phyloP scores from a whole-genome alignment of 306 rosid species.

The Vigna reflexopilosa region DNA sequence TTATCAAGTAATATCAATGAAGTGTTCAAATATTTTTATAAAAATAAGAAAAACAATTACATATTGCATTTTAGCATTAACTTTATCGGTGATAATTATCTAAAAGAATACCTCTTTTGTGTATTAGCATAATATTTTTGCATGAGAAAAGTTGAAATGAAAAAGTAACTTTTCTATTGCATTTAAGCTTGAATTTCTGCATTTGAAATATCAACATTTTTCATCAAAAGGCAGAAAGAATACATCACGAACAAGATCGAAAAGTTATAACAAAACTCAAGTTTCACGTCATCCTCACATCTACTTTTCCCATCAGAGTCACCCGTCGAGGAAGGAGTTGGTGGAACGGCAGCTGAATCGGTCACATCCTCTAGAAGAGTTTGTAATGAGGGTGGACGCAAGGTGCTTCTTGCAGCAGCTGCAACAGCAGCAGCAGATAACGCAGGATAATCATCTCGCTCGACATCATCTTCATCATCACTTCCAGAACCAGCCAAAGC shows the following conservation, averaged over 20 bases:
- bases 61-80: conserved; percentile 10
- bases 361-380: conserved; percentile 89
- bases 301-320: conserved; percentile 96
- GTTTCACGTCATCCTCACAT: conserved; percentile 61
- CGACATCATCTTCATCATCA: conserved; percentile 92
- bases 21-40: conserved; percentile 6
- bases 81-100: conserved; percentile 3
- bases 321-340: conserved; percentile 85
- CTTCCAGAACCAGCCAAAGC: conserved; percentile 89
- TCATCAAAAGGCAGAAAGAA: conserved; percentile 8
- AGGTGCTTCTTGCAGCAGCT: conserved; percentile 94
- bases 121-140: not conserved
- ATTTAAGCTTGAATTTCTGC: conserved; percentile 15
- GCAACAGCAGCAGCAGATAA: conserved; percentile 93
- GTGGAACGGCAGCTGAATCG: conserved; percentile 65
- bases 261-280: conserved; percentile 35
- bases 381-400: conserved; percentile 97
- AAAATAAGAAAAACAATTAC: not conserved
- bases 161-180: not conserved
- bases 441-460: conserved; percentile 66
- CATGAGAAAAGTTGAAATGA: conserved; percentile 4
- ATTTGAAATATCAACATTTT: conserved; percentile 18
- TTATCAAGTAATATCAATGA: conserved; percentile 8
- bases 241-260: not conserved
- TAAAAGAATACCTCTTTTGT: not conserved